Evolutionary conservation across 2,329 filamentous ascomycete species (phyloP).

Genomic region (Alternaria gansuensis): DNA sequence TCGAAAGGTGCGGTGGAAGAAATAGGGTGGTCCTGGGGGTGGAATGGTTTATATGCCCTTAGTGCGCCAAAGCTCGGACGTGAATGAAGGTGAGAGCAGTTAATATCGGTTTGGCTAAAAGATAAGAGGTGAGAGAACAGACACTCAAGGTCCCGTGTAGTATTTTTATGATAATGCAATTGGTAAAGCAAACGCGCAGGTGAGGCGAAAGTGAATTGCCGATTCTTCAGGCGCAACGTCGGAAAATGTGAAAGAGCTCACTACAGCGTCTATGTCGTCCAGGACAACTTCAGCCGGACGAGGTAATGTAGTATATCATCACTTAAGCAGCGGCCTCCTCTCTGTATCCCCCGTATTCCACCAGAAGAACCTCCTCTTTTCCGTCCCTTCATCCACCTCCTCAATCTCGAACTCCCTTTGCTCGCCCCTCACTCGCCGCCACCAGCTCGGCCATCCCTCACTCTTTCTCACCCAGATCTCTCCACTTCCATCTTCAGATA

Average conservation of each 20-base stretch:
- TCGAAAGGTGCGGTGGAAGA: neutral
- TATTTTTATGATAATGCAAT: neutral
- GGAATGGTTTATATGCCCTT: neutral
- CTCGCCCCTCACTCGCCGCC: conserved; percentile 35
- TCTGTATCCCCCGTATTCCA: conserved; percentile 34
- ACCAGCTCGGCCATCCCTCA: conserved; percentile 44
- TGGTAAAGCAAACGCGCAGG: neutral
- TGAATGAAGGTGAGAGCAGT: neutral
- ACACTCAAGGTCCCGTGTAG: neutral
- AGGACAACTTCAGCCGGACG: neutral
- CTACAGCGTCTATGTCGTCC: neutral
- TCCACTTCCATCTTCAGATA: conserved; percentile 41
- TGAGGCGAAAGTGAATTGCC: neutral
- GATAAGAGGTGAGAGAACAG: neutral
- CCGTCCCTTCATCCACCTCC: conserved; percentile 41
- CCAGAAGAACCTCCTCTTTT: conserved; percentile 34
- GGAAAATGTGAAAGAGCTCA: neutral
- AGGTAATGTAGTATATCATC: neutral
- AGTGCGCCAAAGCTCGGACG: neutral
- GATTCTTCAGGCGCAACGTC: neutral
- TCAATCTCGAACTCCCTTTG: conserved; percentile 38
- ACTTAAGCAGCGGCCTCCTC: conserved; percentile 33
- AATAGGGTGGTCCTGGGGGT: neutral
- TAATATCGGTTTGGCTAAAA: neutral
- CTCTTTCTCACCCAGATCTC: conserved; percentile 45